These are phyloP conservation scores for Boletus tomentosulus DNA, from an alignment of 768 basidiomycete genomes.

Conservation along the genomic window DNA sequence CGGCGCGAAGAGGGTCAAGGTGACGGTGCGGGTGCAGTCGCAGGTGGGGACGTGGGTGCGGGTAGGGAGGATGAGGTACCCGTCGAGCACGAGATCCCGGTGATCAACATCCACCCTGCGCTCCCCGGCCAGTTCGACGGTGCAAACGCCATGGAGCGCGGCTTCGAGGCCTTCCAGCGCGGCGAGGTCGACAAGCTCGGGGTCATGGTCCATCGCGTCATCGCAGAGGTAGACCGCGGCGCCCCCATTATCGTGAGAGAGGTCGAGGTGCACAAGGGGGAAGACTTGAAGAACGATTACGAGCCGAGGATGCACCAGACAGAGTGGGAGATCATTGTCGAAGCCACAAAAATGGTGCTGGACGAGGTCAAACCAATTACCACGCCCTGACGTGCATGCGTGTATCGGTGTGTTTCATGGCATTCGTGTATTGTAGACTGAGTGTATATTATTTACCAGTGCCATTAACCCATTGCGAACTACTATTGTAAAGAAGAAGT, in stretches of 20 bases:
- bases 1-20: background rate
- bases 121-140: conserved; percentile 96
- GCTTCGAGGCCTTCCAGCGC: conserved; percentile 81
- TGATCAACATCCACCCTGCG: conserved; percentile 97
- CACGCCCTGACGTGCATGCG: background rate
- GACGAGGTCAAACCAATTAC: conserved; percentile 40
- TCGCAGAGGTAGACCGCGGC: conserved; percentile 90
- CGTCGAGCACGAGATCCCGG: conserved; percentile 48
- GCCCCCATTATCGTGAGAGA: conserved; percentile 81
- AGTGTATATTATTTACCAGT: conserved; percentile 10
- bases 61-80: conserved; percentile 31
- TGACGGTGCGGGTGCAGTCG: background rate
- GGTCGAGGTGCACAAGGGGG: conserved; percentile 68
- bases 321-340: conserved; percentile 91
- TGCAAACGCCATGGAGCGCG: conserved; percentile 83
- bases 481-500: conserved; percentile 2
- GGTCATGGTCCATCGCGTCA: conserved; percentile 91
- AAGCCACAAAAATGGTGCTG: conserved; percentile 71
- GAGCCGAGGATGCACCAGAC: conserved; percentile 73
- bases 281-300: conserved; percentile 60
- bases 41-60: conserved; percentile 5
- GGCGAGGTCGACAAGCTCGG: conserved; percentile 79
- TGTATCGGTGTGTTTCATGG: conserved; percentile 8
- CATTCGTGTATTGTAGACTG: conserved; percentile 14
- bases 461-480: conserved; percentile 16